These are phyloP conservation scores for Marasmius oreades DNA, from an alignment of 1,284 basidiomycete genomes.

Conservation along the genomic window DNA sequence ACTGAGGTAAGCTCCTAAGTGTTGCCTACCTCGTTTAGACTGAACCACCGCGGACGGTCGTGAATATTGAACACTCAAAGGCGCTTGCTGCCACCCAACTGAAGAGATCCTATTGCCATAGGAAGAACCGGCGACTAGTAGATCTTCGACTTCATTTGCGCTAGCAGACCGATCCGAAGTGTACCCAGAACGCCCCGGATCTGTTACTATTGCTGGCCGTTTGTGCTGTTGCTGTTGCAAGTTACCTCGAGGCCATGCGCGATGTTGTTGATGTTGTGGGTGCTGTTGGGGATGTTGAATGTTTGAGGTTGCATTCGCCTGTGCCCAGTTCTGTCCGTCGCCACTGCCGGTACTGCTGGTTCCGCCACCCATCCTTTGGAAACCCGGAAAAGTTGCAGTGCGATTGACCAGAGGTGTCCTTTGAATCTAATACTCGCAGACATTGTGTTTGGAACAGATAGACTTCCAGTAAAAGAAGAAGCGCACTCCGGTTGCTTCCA, in stretches of 20 bases:
- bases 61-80: conserved; percentile 9
- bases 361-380: neutral
- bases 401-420: conserved; percentile 65
- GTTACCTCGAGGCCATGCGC: neutral
- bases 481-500: conserved; percentile 65
- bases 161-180: conserved; percentile 65
- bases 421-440: conserved; percentile 54
- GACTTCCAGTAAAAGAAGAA: conserved; percentile 8
- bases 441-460: neutral
- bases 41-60: conserved; percentile 17
- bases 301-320: conserved; percentile 12
- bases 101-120: conserved; percentile 21
- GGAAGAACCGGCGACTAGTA: conserved; percentile 32
- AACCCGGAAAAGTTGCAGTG: conserved; percentile 24
- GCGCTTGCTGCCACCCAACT: conserved; percentile 25
- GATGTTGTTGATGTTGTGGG: neutral
- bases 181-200: conserved; percentile 41
- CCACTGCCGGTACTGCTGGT: conserved; percentile 1
- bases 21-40: conserved; percentile 19
- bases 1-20: conserved; percentile 1
- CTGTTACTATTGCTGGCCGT: conserved; percentile 41
- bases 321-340: conserved; percentile 11
- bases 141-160: conserved; percentile 63
- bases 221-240: conserved; percentile 19
- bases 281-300: neutral